Evolutionary conservation across 345 rosid genomes (phyloP).

Genomic region (Moricandia arvensis): DNA sequence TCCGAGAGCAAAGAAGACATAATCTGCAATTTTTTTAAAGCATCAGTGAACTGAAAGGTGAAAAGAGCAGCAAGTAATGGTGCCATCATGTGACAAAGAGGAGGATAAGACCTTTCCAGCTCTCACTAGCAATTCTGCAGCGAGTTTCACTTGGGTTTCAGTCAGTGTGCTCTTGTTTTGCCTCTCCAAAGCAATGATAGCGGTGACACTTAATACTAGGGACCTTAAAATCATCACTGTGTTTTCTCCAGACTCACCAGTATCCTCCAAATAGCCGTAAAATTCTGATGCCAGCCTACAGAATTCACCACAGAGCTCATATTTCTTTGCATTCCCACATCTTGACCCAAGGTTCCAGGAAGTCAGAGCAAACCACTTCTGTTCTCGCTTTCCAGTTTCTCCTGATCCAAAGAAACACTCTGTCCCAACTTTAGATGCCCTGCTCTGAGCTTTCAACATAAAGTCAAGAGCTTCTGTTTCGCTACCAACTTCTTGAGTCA

Average conservation of each 20-base stretch:
- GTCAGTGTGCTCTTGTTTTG: slow-evolving; percentile 49
- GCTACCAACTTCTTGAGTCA: slow-evolving; percentile 53
- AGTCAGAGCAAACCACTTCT: slow-evolving; percentile 80
- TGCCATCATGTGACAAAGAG: neutral
- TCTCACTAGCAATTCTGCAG: slow-evolving; percentile 64
- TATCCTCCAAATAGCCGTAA: slow-evolving; percentile 41
- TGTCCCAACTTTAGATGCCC: slow-evolving; percentile 66
- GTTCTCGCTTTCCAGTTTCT: slow-evolving; percentile 76
- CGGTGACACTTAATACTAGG: slow-evolving; percentile 62
- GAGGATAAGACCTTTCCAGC: slow-evolving; percentile 66
- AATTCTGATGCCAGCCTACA: slow-evolving; percentile 64
- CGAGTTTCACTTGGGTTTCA: slow-evolving; percentile 63
- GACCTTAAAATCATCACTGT: slow-evolving; percentile 60
- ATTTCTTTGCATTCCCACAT: slow-evolving; percentile 71
- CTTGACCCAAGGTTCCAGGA: slow-evolving; percentile 81
- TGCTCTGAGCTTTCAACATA: slow-evolving; percentile 49
- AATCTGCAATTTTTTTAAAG: slow-evolving; percentile 27
- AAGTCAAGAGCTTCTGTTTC: slow-evolving; percentile 64
- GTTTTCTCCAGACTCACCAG: slow-evolving; percentile 54
- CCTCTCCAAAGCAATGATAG: slow-evolving; percentile 72
- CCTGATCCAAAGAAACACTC: slow-evolving; percentile 74
- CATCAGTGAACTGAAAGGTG: slow-evolving; percentile 11
- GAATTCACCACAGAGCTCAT: slow-evolving; percentile 64
- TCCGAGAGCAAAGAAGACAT: slow-evolving; percentile 39
- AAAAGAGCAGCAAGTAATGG: slow-evolving; percentile 3